Percentiles rank a stretch among this genome's conserved stretches.
phyloP scores from a whole-genome alignment of 169 alveolate genomes.

The Theileria annulata region DNA sequence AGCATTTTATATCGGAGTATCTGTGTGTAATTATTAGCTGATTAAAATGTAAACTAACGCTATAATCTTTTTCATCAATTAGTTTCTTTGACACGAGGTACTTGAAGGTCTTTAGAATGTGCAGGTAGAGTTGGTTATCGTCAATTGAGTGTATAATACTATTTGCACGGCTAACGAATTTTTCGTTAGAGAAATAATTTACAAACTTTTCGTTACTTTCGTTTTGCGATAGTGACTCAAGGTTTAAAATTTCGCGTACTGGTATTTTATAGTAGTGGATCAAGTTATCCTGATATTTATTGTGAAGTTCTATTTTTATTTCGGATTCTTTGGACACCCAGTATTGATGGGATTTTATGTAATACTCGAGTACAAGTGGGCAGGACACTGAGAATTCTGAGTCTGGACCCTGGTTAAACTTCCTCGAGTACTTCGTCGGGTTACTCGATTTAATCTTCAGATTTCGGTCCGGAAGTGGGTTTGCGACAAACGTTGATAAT shows the following conservation, averaged over 20 bases:
- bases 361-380: constrained; percentile 50
- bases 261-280: constrained; percentile 5
- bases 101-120: constrained; percentile 40
- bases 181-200: constrained; percentile 3
- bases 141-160: neutral
- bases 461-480: constrained; percentile 58
- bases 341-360: constrained; percentile 21
- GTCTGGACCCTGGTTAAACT: constrained; percentile 20
- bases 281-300: neutral
- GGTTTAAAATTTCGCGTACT: constrained; percentile 3
- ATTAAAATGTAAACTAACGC: neutral
- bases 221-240: constrained; percentile 1
- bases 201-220: neutral
- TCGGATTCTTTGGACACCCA: constrained; percentile 41
- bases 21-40: neutral
- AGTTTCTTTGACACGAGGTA: constrained; percentile 33
- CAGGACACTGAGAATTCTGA: constrained; percentile 17
- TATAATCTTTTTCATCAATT: constrained; percentile 46
- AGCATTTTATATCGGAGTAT: constrained; percentile 48
- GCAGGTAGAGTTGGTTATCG: constrained; percentile 34
- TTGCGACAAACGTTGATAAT: constrained; percentile 24
- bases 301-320: constrained; percentile 34
- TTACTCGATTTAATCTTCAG: constrained; percentile 12
- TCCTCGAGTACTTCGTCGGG: constrained; percentile 11
- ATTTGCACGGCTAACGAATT: neutral